Conservation (phyloP, 768 basidiomycete species). For the Tephrocybe rancida region DNA sequence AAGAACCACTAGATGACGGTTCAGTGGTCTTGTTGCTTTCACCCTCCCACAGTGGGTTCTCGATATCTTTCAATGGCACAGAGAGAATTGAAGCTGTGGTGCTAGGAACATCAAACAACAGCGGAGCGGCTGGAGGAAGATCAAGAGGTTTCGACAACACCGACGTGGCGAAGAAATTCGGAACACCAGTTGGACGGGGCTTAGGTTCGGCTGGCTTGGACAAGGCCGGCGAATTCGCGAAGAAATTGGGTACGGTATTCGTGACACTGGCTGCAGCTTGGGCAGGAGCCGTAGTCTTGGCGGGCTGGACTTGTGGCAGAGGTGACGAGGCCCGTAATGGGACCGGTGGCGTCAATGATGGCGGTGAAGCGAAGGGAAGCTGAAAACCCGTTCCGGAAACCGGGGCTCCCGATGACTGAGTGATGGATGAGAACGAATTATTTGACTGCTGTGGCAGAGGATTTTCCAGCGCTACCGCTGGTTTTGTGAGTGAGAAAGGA, state of each 20-base stretch:
- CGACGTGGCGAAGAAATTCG: slow-evolving; percentile 68
- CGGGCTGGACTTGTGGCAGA: background rate
- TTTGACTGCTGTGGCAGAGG: slow-evolving; percentile 9
- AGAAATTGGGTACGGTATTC: background rate
- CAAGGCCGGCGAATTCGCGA: background rate
- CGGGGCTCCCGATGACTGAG: background rate
- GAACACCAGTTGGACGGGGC: slow-evolving; percentile 33
- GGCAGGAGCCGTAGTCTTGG: background rate
- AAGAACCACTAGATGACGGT: slow-evolving; percentile 6
- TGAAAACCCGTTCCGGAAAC: background rate
- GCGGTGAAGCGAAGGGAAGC: background rate
- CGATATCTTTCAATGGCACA: slow-evolving; percentile 38
- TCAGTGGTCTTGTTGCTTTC: slow-evolving; percentile 25
- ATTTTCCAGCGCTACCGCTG: slow-evolving; percentile 21
- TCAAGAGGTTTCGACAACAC: slow-evolving; percentile 42
- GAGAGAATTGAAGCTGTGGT: background rate
- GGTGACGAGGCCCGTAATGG: background rate
- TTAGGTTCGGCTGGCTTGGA: slow-evolving; percentile 1
- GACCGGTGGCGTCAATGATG: background rate
- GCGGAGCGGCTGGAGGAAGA: slow-evolving; percentile 25
- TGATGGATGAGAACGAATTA: background rate
- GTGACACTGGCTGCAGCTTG: background rate
- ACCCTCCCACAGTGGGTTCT: slow-evolving; percentile 48
- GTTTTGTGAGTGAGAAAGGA: slow-evolving; percentile 64
- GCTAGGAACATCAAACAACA: slow-evolving; percentile 20